A percentile compares a stretch with the other conserved stretches of the same genome.
phyloP scores from a whole-genome alignment of 2,329 filamentous ascomycete species.

The Xylaria sp. region DNA sequence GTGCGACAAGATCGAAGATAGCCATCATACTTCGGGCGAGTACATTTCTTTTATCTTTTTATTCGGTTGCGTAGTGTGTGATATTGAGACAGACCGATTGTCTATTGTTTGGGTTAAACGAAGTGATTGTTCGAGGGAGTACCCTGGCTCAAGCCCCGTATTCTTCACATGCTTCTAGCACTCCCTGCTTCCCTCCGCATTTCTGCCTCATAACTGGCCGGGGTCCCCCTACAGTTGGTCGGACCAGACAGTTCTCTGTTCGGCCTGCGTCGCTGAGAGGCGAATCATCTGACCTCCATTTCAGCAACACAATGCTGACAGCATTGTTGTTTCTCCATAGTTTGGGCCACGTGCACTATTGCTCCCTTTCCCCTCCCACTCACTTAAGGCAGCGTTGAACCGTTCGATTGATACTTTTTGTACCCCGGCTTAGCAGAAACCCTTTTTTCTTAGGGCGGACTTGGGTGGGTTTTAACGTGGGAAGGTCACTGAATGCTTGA shows the following conservation, averaged over 20 bases:
- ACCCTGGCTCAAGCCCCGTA: neutral
- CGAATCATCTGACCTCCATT: slow-evolving; percentile 4
- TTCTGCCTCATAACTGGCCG: neutral
- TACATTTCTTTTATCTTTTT: too few relatives aligned
- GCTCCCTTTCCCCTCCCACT: too few relatives aligned
- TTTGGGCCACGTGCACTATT: too few relatives aligned
- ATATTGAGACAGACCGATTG: too few relatives aligned
- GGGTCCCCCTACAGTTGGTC: neutral
- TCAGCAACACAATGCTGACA: neutral
- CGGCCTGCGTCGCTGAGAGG: neutral
- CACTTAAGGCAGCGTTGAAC: too few relatives aligned
- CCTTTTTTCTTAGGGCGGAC: too few relatives aligned
- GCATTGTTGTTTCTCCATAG: neutral
- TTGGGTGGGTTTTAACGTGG: neutral
- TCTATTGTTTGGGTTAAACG: too few relatives aligned
- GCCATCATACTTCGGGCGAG: too few relatives aligned
- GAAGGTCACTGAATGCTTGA: neutral
- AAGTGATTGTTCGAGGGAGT: neutral
- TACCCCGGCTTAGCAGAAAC: too few relatives aligned
- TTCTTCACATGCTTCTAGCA: neutral
- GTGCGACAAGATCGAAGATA: too few relatives aligned
- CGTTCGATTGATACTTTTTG: too few relatives aligned
- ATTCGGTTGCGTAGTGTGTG: too few relatives aligned
- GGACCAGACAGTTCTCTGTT: slow-evolving; percentile 4
- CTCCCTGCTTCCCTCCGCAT: neutral